Evolutionary conservation across 768 basidiomycete species (phyloP).

Genomic region (Chiua virens): DNA sequence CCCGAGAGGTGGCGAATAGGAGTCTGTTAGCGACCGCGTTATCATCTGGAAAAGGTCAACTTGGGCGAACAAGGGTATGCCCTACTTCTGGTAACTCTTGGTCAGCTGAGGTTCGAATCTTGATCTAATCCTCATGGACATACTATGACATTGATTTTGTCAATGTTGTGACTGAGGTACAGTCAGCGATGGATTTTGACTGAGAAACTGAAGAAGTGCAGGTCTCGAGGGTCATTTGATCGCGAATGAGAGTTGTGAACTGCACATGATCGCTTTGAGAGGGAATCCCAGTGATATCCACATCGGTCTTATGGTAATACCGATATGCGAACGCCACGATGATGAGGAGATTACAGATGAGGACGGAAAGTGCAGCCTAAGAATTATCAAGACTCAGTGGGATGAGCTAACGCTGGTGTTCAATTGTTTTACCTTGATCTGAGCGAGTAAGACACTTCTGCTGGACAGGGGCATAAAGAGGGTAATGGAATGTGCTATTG

Average conservation of each 20-base stretch:
- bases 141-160: not conserved
- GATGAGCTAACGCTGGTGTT: not conserved
- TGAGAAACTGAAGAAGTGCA: not conserved
- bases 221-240: not conserved
- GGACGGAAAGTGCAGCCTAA: constrained; percentile 20
- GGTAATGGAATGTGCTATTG: constrained; percentile 8
- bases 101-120: not conserved
- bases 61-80: not conserved
- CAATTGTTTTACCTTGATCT: constrained; percentile 20
- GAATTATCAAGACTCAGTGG: not conserved
- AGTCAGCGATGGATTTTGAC: not conserved
- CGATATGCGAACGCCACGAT: constrained; percentile 15
- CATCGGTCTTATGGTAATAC: constrained; percentile 7
- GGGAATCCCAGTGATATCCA: not conserved
- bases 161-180: not conserved
- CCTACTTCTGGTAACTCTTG: not conserved
- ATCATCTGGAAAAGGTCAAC: too few relatives aligned
- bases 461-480: constrained; percentile 7
- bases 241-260: constrained; percentile 14
- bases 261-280: constrained; percentile 2
- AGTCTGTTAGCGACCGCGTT: too few relatives aligned
- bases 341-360: constrained; percentile 24
- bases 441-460: constrained; percentile 4
- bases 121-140: not conserved
- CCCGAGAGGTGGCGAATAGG: too few relatives aligned